phyloP scores from a whole-genome alignment of 495 filamentous ascomycete genomes.

The Wilcoxina mikolae region DNA sequence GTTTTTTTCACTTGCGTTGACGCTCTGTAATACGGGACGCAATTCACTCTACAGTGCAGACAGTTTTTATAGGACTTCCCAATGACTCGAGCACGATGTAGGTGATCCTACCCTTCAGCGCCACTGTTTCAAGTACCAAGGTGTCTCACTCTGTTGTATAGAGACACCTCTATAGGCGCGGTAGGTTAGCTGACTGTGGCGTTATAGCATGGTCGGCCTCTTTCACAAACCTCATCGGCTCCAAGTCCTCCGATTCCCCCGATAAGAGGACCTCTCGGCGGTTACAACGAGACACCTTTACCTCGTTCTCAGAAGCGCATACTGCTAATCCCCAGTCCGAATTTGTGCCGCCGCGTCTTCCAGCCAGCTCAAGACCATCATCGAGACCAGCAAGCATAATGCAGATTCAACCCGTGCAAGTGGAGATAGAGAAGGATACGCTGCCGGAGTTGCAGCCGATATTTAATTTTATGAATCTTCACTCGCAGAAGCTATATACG shows the following conservation, averaged over 20 bases:
- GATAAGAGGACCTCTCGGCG: slow-evolving; percentile 14
- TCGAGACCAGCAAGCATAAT: slow-evolving; percentile 47
- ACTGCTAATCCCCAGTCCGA: slow-evolving; percentile 16
- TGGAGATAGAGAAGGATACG: slow-evolving; percentile 72
- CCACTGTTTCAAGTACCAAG: slow-evolving; percentile 13
- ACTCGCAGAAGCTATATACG: slow-evolving; percentile 90
- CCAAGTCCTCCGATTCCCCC: slow-evolving; percentile 16
- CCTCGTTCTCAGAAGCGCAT: slow-evolving; percentile 21
- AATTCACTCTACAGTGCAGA: too few species aligned
- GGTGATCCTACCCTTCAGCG: slow-evolving; percentile 11
- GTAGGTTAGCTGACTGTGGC: slow-evolving; percentile 8
- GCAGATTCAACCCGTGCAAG: slow-evolving; percentile 75
- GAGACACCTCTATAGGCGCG: slow-evolving; percentile 2
- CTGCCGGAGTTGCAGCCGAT: slow-evolving; percentile 86
- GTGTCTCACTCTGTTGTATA: background rate
- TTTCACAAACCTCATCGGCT: slow-evolving; percentile 20
- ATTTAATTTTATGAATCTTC: slow-evolving; percentile 86
- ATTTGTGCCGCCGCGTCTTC: slow-evolving; percentile 16
- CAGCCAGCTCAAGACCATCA: slow-evolving; percentile 15
- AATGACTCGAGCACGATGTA: slow-evolving; percentile 27
- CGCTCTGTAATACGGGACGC: too few species aligned
- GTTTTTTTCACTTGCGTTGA: too few species aligned
- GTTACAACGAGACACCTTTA: slow-evolving; percentile 23
- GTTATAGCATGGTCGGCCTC: slow-evolving; percentile 24
- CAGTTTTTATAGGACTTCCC: background rate